A percentile compares a stretch with the other conserved stretches of the same genome.
Evolutionary conservation across 2,329 filamentous ascomycete genomes (phyloP).

Genomic region (Tolypocladium paradoxum): DNA sequence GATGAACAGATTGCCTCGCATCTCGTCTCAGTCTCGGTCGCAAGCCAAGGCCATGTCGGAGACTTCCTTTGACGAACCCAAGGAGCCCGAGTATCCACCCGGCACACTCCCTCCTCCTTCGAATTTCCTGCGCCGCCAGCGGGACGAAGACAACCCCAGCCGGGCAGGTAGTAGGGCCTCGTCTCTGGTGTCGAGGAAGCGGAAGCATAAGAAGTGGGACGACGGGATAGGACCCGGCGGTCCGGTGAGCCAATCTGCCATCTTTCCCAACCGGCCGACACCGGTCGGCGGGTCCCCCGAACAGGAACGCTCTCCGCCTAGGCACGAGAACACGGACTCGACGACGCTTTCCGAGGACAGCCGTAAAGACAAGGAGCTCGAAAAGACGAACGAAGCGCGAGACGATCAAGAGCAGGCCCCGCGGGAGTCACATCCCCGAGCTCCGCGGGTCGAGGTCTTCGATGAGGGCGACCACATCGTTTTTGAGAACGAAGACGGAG

Average conservation of each 20-base stretch:
- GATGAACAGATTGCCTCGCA: constrained; percentile 84
- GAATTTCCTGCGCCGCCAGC: constrained; percentile 72
- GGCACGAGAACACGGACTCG: constrained; percentile 21
- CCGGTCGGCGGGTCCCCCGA: constrained; percentile 14
- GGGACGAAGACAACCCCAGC: constrained; percentile 57
- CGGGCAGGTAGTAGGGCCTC: constrained; percentile 46
- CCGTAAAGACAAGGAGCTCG: constrained; percentile 17
- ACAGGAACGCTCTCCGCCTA: constrained; percentile 17
- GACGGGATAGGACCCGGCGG: constrained; percentile 70
- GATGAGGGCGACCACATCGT: constrained; percentile 71
- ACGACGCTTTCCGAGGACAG: constrained; percentile 22
- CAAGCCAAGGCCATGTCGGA: constrained; percentile 79
- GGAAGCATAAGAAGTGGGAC: constrained; percentile 58
- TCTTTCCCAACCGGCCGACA: constrained; percentile 51
- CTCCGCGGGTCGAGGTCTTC: constrained; percentile 52
- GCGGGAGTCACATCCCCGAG: constrained; percentile 1
- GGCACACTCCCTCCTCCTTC: constrained; percentile 64
- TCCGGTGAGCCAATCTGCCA: constrained; percentile 81
- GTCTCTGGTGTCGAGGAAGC: constrained; percentile 48
- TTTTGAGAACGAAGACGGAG: constrained; percentile 77
- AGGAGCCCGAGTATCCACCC: constrained; percentile 49
- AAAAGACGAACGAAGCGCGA: constrained; percentile 11
- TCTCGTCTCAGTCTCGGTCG: constrained; percentile 60
- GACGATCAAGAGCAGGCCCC: constrained; percentile 4
- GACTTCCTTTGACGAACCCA: constrained; percentile 56